These are phyloP conservation scores for Helicocarpus griseus DNA, from an alignment of 2,329 filamentous ascomycete genomes.

Conservation along the genomic window DNA sequence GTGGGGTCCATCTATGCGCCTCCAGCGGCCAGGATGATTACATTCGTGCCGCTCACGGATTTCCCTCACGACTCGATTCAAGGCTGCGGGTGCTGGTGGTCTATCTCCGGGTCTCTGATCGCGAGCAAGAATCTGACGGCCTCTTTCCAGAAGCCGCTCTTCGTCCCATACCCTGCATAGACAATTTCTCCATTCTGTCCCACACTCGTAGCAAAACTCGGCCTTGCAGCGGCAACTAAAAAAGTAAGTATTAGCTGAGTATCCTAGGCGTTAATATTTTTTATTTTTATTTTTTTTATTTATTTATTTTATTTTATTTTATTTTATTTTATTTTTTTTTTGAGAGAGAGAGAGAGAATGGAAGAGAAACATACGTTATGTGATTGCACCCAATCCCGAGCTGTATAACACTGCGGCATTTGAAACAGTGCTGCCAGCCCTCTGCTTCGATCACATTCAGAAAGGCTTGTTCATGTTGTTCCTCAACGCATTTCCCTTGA, in stretches of 20 bases:
- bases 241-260: background rate
- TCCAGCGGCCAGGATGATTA: background rate
- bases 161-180: background rate
- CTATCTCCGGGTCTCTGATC: background rate
- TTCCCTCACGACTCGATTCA: background rate
- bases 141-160: background rate
- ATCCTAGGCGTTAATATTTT: background rate
- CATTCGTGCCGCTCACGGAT: background rate
- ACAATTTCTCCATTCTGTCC: background rate
- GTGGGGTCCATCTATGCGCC: background rate
- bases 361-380: background rate
- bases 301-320: no score
- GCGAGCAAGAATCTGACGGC: background rate
- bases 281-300: no score
- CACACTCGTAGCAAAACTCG: background rate
- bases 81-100: background rate
- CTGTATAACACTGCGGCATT: background rate
- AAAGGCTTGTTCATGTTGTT: background rate
- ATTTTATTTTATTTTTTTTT: no score
- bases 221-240: background rate
- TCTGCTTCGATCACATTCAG: background rate
- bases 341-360: no score
- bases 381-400: background rate
- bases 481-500: background rate
- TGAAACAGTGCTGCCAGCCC: background rate